A percentile compares a stretch with the other conserved stretches of the same genome.
Conservation (phyloP, 192 early-diverging fungal species). For the Entomortierella beljakovae region DNA sequence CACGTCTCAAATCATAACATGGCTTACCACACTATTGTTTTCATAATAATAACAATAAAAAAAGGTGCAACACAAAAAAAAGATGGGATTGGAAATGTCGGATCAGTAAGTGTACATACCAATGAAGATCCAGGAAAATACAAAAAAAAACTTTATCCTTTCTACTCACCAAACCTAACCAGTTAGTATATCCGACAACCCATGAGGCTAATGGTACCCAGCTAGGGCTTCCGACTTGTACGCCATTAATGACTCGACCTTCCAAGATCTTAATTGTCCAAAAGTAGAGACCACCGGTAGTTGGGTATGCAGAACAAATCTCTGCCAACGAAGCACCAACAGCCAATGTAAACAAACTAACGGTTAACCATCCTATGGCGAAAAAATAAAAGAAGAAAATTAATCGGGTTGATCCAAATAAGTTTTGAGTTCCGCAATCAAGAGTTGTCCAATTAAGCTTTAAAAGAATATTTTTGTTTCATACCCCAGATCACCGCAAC, state of each 20-base stretch:
- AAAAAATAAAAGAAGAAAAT: background rate
- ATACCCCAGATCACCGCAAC: slow-evolving; percentile 61
- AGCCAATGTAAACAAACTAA: slow-evolving; percentile 57
- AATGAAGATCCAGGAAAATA: background rate
- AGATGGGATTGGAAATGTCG: background rate
- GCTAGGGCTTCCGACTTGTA: slow-evolving; percentile 56
- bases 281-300: slow-evolving; percentile 65
- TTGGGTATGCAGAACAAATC: slow-evolving; percentile 65
- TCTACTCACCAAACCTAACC: slow-evolving; percentile 59
- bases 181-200: slow-evolving; percentile 66
- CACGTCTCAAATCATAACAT: background rate
- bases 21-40: slow-evolving; percentile 17
- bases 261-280: slow-evolving; percentile 58
- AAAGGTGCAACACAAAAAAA: background rate
- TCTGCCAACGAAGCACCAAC: slow-evolving; percentile 63
- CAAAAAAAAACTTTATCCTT: background rate
- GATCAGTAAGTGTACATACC: background rate
- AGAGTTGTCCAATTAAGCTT: background rate
- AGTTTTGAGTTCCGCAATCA: background rate
- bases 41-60: background rate
- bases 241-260: slow-evolving; percentile 36
- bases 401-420: background rate
- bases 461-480: background rate
- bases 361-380: slow-evolving; percentile 59
- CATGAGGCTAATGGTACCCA: slow-evolving; percentile 65